Percentiles rank a stretch among this genome's conserved stretches.
These are phyloP conservation scores for Colletotrichum navitas DNA, from an alignment of 2,329 filamentous ascomycete species.

Conservation along the genomic window DNA sequence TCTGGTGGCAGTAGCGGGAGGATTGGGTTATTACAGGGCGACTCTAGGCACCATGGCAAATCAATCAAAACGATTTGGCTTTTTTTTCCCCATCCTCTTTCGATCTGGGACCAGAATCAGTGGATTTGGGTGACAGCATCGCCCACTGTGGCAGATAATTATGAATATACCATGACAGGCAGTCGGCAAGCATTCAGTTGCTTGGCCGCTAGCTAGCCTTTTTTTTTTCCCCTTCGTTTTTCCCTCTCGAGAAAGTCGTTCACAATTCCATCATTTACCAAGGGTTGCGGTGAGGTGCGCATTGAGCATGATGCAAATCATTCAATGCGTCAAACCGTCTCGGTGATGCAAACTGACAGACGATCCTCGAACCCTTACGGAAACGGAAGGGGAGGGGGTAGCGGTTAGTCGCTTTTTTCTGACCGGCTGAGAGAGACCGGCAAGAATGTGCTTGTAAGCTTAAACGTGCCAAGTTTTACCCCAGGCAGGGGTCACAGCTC, in stretches of 20 bases:
- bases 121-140: conserved; percentile 26
- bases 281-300: neutral
- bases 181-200: neutral
- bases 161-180: conserved; percentile 31
- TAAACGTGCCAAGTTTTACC: conserved; percentile 31
- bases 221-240: conserved; percentile 10
- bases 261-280: neutral
- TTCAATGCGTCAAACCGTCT: conserved; percentile 23
- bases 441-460: conserved; percentile 35
- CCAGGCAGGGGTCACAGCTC: conserved; percentile 23
- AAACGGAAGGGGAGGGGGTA: conserved; percentile 6
- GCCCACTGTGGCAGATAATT: conserved; percentile 38
- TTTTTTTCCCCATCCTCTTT: neutral
- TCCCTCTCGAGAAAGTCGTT: neutral
- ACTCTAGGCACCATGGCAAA: conserved; percentile 30
- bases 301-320: neutral
- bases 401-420: conserved; percentile 28
- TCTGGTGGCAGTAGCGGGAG: conserved; percentile 28
- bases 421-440: neutral
- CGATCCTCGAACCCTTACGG: neutral
- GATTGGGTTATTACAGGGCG: conserved; percentile 27
- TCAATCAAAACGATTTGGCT: conserved; percentile 30
- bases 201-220: conserved; percentile 7
- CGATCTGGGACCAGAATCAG: conserved; percentile 25
- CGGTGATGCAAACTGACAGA: neutral